phyloP scores from a whole-genome alignment of 2,329 filamentous ascomycete species.

The Diplodia mutila region DNA sequence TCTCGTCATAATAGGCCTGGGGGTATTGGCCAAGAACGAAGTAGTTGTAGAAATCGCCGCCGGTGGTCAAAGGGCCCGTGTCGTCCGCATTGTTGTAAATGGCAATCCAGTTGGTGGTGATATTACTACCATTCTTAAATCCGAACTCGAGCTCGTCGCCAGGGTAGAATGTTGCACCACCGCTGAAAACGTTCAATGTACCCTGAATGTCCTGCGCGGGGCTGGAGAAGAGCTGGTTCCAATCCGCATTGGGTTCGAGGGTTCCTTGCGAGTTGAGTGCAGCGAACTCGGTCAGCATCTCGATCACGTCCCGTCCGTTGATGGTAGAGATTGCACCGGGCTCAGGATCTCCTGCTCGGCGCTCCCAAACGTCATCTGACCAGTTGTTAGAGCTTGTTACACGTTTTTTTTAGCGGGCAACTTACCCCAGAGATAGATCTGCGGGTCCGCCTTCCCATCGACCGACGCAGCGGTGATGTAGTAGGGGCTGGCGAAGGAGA shows the following conservation, averaged over 20 bases:
- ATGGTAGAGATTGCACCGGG: slow-evolving; percentile 31
- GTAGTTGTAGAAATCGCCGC: slow-evolving; percentile 51
- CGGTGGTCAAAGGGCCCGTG: slow-evolving; percentile 42
- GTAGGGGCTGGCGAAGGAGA: slow-evolving; percentile 35
- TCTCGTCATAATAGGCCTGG: slow-evolving; percentile 30
- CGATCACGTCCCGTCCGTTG: slow-evolving; percentile 35
- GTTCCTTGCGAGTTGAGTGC: slow-evolving; percentile 40
- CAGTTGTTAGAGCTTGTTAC: background rate
- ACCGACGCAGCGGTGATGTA: slow-evolving; percentile 34
- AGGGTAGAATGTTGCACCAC: slow-evolving; percentile 32
- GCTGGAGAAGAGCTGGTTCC: slow-evolving; percentile 40
- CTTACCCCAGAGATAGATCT: slow-evolving; percentile 38
- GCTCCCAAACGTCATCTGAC: background rate
- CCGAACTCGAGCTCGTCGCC: slow-evolving; percentile 36
- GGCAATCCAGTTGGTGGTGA: slow-evolving; percentile 32
- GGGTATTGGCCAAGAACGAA: slow-evolving; percentile 42
- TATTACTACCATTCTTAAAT: slow-evolving; percentile 33
- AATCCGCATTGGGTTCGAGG: slow-evolving; percentile 48
- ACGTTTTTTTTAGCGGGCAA: slow-evolving; percentile 17
- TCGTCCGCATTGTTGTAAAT: slow-evolving; percentile 31
- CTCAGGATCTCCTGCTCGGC: background rate
- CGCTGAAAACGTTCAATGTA: slow-evolving; percentile 33
- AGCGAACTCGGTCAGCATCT: slow-evolving; percentile 32
- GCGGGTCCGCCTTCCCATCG: slow-evolving; percentile 36
- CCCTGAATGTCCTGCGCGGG: slow-evolving; percentile 34